phyloP scores from a whole-genome alignment of 768 basidiomycete genomes.

The Amanita molliuscula region DNA sequence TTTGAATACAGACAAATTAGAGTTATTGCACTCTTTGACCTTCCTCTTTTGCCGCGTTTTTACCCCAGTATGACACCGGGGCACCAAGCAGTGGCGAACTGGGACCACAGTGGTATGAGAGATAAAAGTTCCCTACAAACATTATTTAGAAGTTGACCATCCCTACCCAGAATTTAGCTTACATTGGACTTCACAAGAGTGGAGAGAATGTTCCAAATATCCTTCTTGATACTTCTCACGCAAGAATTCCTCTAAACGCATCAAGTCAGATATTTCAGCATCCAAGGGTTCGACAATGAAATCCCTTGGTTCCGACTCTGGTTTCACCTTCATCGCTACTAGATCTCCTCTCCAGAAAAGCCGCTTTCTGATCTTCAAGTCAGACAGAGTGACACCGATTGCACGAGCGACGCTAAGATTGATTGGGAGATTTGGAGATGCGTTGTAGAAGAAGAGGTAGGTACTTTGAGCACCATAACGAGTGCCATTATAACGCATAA shows the following conservation, averaged over 20 bases:
- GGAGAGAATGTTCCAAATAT: slow-evolving; percentile 1
- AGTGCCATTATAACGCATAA: background rate
- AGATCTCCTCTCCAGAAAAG: slow-evolving; percentile 13
- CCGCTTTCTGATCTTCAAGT: slow-evolving; percentile 8
- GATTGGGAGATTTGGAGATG: slow-evolving; percentile 10
- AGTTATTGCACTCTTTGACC: background rate
- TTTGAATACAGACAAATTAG: slow-evolving; percentile 1
- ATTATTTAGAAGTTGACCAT: background rate
- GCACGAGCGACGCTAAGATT: slow-evolving; percentile 9
- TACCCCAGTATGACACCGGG: slow-evolving; percentile 5
- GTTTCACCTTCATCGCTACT: slow-evolving; percentile 9
- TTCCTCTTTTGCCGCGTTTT: slow-evolving; percentile 7
- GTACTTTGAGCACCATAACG: background rate
- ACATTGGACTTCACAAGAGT: slow-evolving; percentile 3
- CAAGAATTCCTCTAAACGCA: slow-evolving; percentile 7
- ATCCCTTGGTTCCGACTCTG: slow-evolving; percentile 1
- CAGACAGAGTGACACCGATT: slow-evolving; percentile 4
- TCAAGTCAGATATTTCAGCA: slow-evolving; percentile 7
- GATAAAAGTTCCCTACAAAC: slow-evolving; percentile 5
- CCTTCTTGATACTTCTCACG: slow-evolving; percentile 4
- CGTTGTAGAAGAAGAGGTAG: slow-evolving; percentile 9
- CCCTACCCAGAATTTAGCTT: background rate
- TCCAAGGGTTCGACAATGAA: slow-evolving; percentile 6
- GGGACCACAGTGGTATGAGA: background rate
- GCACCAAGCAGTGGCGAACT: background rate